Evolutionary conservation across 306 rosid genomes (phyloP).

Genomic region (Ziziphus jujuba): DNA sequence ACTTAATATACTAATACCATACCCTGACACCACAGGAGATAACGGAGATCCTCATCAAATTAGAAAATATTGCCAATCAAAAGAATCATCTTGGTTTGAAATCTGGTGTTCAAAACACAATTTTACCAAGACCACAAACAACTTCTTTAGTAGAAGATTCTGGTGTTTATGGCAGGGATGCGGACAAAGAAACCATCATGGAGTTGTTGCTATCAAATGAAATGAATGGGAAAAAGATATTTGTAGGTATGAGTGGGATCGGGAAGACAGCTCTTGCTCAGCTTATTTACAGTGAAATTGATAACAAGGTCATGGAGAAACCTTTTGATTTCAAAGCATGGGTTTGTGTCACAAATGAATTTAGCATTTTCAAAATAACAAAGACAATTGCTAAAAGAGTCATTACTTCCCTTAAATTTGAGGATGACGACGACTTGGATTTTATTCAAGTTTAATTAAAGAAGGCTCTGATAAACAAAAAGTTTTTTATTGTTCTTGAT

Average conservation of each 20-base stretch:
- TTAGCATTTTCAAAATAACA: background rate
- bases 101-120: background rate
- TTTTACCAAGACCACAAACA: background rate
- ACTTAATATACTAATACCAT: too few species aligned
- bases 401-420: background rate
- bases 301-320: background rate
- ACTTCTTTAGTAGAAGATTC: background rate
- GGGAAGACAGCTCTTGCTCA: slow-evolving; percentile 14
- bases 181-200: background rate
- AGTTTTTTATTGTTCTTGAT: background rate
- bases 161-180: slow-evolving; percentile 4
- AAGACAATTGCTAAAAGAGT: background rate
- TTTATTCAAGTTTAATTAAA: background rate
- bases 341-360: slow-evolving; percentile 5
- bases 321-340: slow-evolving; percentile 2
- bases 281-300: slow-evolving; percentile 9
- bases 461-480: background rate
- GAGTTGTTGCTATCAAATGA: background rate
- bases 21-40: background rate
- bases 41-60: background rate
- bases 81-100: background rate
- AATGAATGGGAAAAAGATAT: background rate
- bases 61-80: background rate
- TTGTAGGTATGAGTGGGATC: slow-evolving; percentile 1
- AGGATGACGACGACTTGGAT: background rate